Conservation (phyloP, 257 asterid genomes). For the Dorcoceras hygrometricum region DNA sequence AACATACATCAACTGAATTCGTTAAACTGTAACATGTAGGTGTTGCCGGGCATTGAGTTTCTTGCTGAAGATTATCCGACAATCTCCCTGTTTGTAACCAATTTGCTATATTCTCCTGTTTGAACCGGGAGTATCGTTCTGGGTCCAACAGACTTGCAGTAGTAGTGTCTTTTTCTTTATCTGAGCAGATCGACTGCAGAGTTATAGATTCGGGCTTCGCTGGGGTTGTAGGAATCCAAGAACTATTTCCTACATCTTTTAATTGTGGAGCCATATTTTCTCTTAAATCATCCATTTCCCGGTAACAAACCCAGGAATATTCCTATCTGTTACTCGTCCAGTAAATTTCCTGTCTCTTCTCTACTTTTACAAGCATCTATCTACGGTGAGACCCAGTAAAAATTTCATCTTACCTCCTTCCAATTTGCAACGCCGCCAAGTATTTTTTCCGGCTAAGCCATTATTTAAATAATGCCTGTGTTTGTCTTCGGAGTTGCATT, state of each 20-base stretch:
- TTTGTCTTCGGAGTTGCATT: slow-evolving; percentile 28
- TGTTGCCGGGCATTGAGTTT: slow-evolving; percentile 23
- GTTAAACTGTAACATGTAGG: slow-evolving; percentile 28
- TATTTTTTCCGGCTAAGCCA: not conserved
- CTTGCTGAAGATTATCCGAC: slow-evolving; percentile 20
- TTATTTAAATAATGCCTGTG: not conserved
- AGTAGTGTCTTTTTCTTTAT: slow-evolving; percentile 22
- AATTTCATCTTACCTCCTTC: not conserved
- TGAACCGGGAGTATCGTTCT: not conserved
- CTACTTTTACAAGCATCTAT: not conserved
- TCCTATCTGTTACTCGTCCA: slow-evolving; percentile 25
- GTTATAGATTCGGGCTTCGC: slow-evolving; percentile 40
- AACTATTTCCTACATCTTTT: slow-evolving; percentile 31
- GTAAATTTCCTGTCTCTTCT: not conserved
- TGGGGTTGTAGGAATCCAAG: slow-evolving; percentile 72
- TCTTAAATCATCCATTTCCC: slow-evolving; percentile 50
- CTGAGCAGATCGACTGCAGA: slow-evolving; percentile 40
- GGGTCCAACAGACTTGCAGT: slow-evolving; percentile 20
- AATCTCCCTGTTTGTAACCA: slow-evolving; percentile 21
- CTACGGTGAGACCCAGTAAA: not conserved
- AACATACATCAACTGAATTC: slow-evolving; percentile 15
- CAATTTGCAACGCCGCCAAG: not conserved
- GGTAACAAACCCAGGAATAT: slow-evolving; percentile 34
- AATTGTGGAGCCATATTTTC: slow-evolving; percentile 30
- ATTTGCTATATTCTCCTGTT: slow-evolving; percentile 22